These are phyloP conservation scores for Candida pseudofarinosa DNA, from an alignment of 805 yeast species.

Conservation along the genomic window DNA sequence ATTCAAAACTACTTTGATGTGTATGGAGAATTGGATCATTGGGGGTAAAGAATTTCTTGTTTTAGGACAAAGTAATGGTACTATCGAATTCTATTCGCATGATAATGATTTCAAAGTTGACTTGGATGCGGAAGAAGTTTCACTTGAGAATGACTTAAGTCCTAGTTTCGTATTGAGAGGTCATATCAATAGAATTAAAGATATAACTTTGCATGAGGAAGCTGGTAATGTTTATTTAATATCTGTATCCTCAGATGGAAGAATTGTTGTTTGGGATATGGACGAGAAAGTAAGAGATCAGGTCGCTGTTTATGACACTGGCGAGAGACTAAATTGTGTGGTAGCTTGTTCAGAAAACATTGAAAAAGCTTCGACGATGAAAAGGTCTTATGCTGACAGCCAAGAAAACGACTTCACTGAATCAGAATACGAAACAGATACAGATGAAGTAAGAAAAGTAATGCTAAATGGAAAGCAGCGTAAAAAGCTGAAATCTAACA, in stretches of 20 bases:
- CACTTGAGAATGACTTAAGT: slow-evolving; percentile 20
- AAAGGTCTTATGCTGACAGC: slow-evolving; percentile 43
- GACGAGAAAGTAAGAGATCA: slow-evolving; percentile 57
- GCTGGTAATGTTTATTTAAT: slow-evolving; percentile 52
- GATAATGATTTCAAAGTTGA: slow-evolving; percentile 19
- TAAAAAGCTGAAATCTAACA: slow-evolving; percentile 32
- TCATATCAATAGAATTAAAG: slow-evolving; percentile 84
- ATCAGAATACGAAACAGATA: slow-evolving; percentile 74
- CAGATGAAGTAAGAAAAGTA: slow-evolving; percentile 57
- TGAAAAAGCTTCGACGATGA: slow-evolving; percentile 70
- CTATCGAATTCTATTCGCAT: slow-evolving; percentile 53
- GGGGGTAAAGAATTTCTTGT: slow-evolving; percentile 54
- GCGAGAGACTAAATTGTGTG: slow-evolving; percentile 88
- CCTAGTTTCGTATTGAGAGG: slow-evolving; percentile 67
- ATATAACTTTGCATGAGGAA: slow-evolving; percentile 50
- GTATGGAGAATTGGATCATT: slow-evolving; percentile 48
- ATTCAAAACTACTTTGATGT: slow-evolving; percentile 60
- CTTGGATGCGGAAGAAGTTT: slow-evolving; percentile 16
- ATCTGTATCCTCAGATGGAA: slow-evolving; percentile 91
- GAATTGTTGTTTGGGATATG: slow-evolving; percentile 83
- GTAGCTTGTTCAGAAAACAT: slow-evolving; percentile 70
- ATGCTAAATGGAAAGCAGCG: slow-evolving; percentile 48
- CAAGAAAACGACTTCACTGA: slow-evolving; percentile 42
- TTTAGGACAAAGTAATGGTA: slow-evolving; percentile 70
- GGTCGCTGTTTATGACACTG: slow-evolving; percentile 84